Conservation (phyloP, 768 basidiomycete genomes). For the Trametes maxima region DNA sequence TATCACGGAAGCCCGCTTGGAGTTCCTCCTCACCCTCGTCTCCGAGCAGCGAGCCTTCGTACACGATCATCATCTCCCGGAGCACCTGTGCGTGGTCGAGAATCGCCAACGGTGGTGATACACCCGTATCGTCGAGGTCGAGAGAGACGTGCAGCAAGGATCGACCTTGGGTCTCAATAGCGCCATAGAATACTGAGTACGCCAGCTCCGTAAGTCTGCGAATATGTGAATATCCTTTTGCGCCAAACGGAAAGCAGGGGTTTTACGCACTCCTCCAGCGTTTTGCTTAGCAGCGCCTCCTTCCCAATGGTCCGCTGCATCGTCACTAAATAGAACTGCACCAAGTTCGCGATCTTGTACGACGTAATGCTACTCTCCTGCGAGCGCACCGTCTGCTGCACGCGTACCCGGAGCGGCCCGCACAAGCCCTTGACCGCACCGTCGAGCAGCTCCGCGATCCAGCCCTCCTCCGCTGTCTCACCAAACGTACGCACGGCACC, state of each 20-base stretch:
- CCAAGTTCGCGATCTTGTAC: conserved; percentile 91
- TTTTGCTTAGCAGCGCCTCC: conserved; percentile 73
- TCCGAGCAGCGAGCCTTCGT: conserved; percentile 81
- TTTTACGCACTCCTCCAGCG: conserved; percentile 68
- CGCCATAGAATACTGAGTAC: conserved; percentile 85
- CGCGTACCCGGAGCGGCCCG: conserved; percentile 88
- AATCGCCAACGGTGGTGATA: conserved; percentile 74
- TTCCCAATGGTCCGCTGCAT: conserved; percentile 92
- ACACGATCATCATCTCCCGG: conserved; percentile 87
- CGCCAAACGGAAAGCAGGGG: neutral
- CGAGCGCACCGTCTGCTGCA: conserved; percentile 90
- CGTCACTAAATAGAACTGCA: conserved; percentile 92
- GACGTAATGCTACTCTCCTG: conserved; percentile 93
- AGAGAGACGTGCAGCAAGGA: conserved; percentile 55
- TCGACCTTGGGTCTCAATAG: conserved; percentile 83
- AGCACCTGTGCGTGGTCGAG: conserved; percentile 84
- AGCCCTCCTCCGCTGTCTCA: conserved; percentile 68
- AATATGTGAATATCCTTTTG: neutral
- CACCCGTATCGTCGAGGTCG: conserved; percentile 66
- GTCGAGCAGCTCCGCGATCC: conserved; percentile 82
- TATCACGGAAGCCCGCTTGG: conserved; percentile 59
- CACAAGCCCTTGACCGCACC: conserved; percentile 80
- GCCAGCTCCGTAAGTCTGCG: conserved; percentile 77
- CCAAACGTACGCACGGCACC: conserved; percentile 62
- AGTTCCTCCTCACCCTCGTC: conserved; percentile 39